Percentiles rank a stretch among this genome's conserved stretches.
phyloP scores from a whole-genome alignment of 129 eudicot genomes.

The Ambrosia artemisiifolia region DNA sequence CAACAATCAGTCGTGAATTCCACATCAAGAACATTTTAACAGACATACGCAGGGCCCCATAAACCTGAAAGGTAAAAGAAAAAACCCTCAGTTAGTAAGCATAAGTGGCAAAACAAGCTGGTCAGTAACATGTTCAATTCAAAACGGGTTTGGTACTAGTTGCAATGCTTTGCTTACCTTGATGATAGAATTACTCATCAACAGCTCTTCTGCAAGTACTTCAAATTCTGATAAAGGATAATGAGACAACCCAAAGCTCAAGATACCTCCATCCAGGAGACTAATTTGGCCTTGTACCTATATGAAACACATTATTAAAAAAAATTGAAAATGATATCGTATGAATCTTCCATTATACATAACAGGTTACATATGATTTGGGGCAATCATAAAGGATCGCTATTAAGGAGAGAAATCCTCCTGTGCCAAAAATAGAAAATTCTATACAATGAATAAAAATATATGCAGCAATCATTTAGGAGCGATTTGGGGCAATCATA shows the following conservation, averaged over 20 bases:
- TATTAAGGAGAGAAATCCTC: too few species aligned
- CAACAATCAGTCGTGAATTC: constrained; percentile 78
- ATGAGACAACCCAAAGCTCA: constrained; percentile 95
- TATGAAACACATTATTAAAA: constrained; percentile 11
- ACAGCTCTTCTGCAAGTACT: constrained; percentile 89
- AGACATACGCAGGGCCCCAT: constrained; percentile 96
- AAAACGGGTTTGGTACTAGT: neutral
- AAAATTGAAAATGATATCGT: neutral
- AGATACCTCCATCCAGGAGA: constrained; percentile 60
- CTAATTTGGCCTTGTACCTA: constrained; percentile 98
- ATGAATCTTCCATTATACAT: constrained; percentile 3
- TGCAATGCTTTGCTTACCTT: constrained; percentile 45
- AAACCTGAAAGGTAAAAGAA: constrained; percentile 57
- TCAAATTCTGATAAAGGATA: constrained; percentile 95
- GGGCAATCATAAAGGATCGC: too few species aligned
- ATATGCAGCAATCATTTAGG: too few species aligned
- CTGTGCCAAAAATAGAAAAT: too few species aligned
- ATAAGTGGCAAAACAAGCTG: neutral
- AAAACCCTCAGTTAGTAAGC: neutral
- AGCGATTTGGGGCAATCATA: too few species aligned
- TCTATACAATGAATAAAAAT: too few species aligned
- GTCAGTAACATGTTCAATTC: neutral
- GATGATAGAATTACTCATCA: constrained; percentile 89
- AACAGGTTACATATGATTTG: too few species aligned
- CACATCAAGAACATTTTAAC: constrained; percentile 98